Conservation (phyloP, 495 filamentous ascomycete genomes). For the Terfezia claveryi region DNA sequence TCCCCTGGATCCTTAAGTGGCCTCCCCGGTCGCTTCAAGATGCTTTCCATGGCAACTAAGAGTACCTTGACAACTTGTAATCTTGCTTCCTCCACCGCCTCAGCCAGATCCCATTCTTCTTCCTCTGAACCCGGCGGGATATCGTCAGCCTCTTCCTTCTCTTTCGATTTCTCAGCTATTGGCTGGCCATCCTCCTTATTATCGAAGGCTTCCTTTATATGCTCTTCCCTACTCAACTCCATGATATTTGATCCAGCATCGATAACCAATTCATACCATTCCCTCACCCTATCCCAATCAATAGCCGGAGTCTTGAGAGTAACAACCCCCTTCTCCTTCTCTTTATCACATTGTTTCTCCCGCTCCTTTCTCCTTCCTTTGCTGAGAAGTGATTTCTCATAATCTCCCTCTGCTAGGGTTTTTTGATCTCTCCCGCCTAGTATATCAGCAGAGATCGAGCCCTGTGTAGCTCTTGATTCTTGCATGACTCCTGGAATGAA, state of each 20-base stretch:
- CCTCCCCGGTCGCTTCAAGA: slow-evolving; percentile 68
- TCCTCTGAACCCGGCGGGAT: slow-evolving; percentile 14
- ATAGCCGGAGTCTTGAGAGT: slow-evolving; percentile 39
- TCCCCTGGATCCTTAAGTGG: slow-evolving; percentile 47
- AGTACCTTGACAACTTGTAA: slow-evolving; percentile 44
- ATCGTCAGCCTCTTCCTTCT: slow-evolving; percentile 22
- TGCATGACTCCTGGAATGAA: neutral
- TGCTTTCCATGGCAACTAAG: slow-evolving; percentile 59
- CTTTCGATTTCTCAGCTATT: slow-evolving; percentile 13
- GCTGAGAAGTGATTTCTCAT: slow-evolving; percentile 13
- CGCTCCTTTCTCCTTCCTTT: slow-evolving; percentile 5
- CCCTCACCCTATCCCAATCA: slow-evolving; percentile 47
- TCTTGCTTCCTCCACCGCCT: slow-evolving; percentile 42
- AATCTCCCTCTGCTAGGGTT: slow-evolving; percentile 13
- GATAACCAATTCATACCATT: slow-evolving; percentile 57
- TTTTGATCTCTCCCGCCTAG: slow-evolving; percentile 1
- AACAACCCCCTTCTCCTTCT: neutral
- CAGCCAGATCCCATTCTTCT: slow-evolving; percentile 30
- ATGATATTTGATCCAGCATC: slow-evolving; percentile 30
- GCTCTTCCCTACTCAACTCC: neutral
- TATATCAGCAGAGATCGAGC: neutral
- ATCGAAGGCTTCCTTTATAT: neutral
- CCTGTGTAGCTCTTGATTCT: neutral
- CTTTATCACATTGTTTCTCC: slow-evolving; percentile 4
- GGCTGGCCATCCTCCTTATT: neutral